A percentile compares a stretch with the other conserved stretches of the same genome.
These are phyloP conservation scores for Apiospora kogelbergensis DNA, from an alignment of 2,329 filamentous ascomycete species.

Conservation along the genomic window DNA sequence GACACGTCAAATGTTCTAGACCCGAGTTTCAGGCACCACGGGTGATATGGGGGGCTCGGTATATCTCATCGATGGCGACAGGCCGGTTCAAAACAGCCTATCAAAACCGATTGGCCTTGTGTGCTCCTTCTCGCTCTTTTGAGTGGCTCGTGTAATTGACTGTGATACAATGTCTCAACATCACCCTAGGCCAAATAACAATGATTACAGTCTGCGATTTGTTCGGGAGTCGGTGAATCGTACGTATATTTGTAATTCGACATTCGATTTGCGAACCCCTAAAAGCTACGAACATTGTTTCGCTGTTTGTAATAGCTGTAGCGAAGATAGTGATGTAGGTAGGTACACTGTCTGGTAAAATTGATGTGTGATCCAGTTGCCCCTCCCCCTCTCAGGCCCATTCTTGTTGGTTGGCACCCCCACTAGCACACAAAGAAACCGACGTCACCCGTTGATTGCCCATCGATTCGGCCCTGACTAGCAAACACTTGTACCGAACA, in stretches of 20 bases:
- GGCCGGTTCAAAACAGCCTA: background rate
- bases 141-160: background rate
- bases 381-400: background rate
- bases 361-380: background rate
- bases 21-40: slow-evolving; percentile 1
- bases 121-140: background rate
- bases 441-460: background rate
- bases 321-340: too few species aligned
- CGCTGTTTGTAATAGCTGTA: too few species aligned
- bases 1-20: slow-evolving; percentile 8
- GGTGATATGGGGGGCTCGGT: background rate
- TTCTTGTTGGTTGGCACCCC: background rate
- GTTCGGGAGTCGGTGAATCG: too few species aligned
- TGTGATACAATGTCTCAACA: background rate
- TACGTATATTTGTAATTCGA: too few species aligned
- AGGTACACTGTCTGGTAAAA: background rate
- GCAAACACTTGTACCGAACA: background rate
- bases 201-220: too few species aligned
- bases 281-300: background rate
- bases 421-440: background rate
- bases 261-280: background rate
- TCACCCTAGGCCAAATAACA: too few species aligned
- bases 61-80: background rate
- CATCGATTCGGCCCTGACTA: background rate
- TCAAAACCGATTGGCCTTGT: background rate